These are phyloP conservation scores for Hura crepitans DNA, from an alignment of 441 rosid genomes.

Conservation along the genomic window DNA sequence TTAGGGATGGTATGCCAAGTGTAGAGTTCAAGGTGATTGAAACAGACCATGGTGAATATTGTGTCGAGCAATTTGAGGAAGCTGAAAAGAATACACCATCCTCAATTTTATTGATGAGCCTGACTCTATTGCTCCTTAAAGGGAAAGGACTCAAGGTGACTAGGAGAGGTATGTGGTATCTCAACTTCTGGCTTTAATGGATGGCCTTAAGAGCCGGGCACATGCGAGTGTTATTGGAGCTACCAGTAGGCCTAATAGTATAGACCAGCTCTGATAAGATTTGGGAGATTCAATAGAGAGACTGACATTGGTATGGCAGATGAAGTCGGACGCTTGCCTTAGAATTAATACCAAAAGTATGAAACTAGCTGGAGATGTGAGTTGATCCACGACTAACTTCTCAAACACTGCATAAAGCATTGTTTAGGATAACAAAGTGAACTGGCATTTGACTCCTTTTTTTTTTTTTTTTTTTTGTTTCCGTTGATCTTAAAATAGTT, in stretches of 20 bases:
- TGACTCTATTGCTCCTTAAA: conserved; percentile 65
- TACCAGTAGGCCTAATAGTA: conserved; percentile 47
- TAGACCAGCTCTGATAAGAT: conserved; percentile 52
- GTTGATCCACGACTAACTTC: too few species aligned
- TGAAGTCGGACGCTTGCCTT: conserved; percentile 55
- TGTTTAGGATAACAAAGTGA: too few species aligned
- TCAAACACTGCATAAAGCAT: too few species aligned
- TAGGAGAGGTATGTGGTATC: conserved; percentile 65
- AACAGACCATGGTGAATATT: conserved; percentile 57
- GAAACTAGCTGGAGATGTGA: conserved; percentile 55
- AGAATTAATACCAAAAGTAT: conserved; percentile 54
- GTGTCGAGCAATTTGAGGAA: conserved; percentile 71
- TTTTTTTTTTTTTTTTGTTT: too few species aligned
- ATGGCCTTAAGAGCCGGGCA: conserved; percentile 47
- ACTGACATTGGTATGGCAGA: conserved; percentile 67
- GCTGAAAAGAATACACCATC: conserved; percentile 70
- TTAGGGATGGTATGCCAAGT: conserved; percentile 71
- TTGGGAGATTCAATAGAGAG: conserved; percentile 58
- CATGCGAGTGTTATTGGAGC: conserved; percentile 54
- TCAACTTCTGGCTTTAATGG: conserved; percentile 58
- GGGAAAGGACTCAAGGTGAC: conserved; percentile 66
- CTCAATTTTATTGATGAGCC: conserved; percentile 61
- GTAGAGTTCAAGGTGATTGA: conserved; percentile 69
- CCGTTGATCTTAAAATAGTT: conserved; percentile 34
- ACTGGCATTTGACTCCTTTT: too few species aligned